Evolutionary conservation across 2,329 filamentous ascomycete genomes (phyloP), one percentile per base, ranked within the genome.

Genomic region (Phialemonium atrogriseum): DNA sequence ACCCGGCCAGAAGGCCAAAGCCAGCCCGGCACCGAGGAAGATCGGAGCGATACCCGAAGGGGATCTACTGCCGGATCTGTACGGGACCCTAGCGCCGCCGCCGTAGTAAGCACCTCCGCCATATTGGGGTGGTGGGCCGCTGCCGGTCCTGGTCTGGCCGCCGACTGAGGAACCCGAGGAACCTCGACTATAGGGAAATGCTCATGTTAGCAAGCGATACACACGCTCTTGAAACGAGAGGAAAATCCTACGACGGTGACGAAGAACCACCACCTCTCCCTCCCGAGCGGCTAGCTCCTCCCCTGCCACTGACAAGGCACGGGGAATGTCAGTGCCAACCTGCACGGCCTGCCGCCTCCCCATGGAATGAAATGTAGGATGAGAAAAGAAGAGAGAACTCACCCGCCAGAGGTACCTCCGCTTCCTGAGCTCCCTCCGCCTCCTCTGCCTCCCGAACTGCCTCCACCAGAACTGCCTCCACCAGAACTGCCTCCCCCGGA

Each of bases 71-170:
- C 79, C 80, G 3, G 80, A 42, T 3, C 45, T 38, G 55, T 83
- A 89, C 2, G 84, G 80, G 1, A 51, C 49, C 3, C 59, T 38
- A 0, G 76, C 68, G 29, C 84, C 84, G 29, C 80, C 80, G 22
- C 71, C 70, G 48, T 86, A 87, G 53, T 69, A 83, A 31, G 50
- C 46, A 7, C 79, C 77, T 22, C 76, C 74, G 26, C 75, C 79
- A 46, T 70, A 85, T 1, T 48, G 38, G 4, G 73, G 75, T 11
- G 59, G 45, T 1, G 68, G 57, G 11, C 80, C 79, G 31, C 68
- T 71, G 36, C 80, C 79, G 6, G 62, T 56, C 5, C 56, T 64
- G 4, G 78, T 78, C 7, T 55, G 49, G 29, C 73, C 73, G 42
- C 73, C 73, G 0, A 45, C 19, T 36, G 38, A 40, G 21, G 41